Evolutionary conservation across 1,284 basidiomycete species (phyloP).

Genomic region (Malassezia vespertilionis): DNA sequence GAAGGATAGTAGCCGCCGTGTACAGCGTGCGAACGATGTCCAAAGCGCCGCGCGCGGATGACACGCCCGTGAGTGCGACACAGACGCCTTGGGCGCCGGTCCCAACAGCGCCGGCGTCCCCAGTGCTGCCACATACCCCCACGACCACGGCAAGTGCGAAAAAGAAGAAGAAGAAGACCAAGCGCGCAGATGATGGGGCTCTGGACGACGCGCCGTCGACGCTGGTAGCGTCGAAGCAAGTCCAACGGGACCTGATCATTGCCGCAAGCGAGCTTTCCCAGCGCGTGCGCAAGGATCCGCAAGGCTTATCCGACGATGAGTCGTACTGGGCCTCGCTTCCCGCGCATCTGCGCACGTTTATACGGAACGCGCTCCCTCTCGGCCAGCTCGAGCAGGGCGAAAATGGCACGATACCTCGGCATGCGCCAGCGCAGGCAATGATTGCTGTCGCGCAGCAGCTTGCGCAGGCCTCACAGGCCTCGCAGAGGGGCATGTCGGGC

Average conservation of each 20-base stretch:
- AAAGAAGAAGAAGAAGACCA: constrained; percentile 15
- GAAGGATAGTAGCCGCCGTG: no score
- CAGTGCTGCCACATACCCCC: neutral
- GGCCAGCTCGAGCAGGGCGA: constrained; percentile 41
- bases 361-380: constrained; percentile 53
- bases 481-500: constrained; percentile 23
- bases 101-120: neutral
- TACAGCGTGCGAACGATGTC: constrained; percentile 5
- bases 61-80: neutral
- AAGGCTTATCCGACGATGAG: constrained; percentile 51
- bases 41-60: constrained; percentile 11
- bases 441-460: constrained; percentile 47
- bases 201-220: constrained; percentile 9
- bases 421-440: constrained; percentile 44
- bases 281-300: constrained; percentile 43
- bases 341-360: constrained; percentile 54
- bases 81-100: neutral
- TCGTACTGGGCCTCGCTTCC: constrained; percentile 56
- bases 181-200: neutral
- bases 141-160: constrained; percentile 3
- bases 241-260: constrained; percentile 41
- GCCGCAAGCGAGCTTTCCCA: constrained; percentile 45
- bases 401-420: constrained; percentile 34
- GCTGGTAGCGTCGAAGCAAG: constrained; percentile 34
- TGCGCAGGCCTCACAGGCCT: constrained; percentile 40